Evolutionary conservation across 441 rosid genomes (phyloP).

Genomic region (Syzygium syzygioides): DNA sequence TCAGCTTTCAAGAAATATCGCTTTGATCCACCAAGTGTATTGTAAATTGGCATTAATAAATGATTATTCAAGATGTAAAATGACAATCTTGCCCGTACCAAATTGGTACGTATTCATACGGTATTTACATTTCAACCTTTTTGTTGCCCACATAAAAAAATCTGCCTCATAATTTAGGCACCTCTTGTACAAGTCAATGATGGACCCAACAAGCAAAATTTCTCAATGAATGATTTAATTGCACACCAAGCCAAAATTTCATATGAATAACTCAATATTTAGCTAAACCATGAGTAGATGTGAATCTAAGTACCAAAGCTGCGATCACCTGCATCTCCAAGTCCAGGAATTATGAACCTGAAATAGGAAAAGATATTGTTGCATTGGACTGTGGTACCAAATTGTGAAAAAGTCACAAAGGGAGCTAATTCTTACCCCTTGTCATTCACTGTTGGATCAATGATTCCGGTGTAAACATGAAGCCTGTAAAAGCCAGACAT

Average conservation of each 20-base stretch:
- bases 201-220: background rate
- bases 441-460: slow-evolving; percentile 73
- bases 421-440: slow-evolving; percentile 49
- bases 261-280: background rate
- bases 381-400: background rate
- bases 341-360: slow-evolving; percentile 89
- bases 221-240: slow-evolving; percentile 4
- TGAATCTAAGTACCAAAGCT: slow-evolving; percentile 65
- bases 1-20: background rate
- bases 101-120: background rate
- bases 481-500: slow-evolving; percentile 36
- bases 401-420: background rate
- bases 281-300: background rate
- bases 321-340: slow-evolving; percentile 97
- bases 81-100: background rate
- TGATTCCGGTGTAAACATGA: slow-evolving; percentile 83
- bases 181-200: background rate
- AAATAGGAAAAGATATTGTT: background rate
- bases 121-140: background rate
- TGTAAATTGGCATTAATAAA: background rate
- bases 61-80: background rate
- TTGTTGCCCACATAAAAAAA: background rate
- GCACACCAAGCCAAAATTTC: slow-evolving; percentile 23
- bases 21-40: background rate
- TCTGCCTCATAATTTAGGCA: background rate